These are phyloP conservation scores for Nemania serpens DNA, from an alignment of 2,329 filamentous ascomycete genomes.

Conservation along the genomic window DNA sequence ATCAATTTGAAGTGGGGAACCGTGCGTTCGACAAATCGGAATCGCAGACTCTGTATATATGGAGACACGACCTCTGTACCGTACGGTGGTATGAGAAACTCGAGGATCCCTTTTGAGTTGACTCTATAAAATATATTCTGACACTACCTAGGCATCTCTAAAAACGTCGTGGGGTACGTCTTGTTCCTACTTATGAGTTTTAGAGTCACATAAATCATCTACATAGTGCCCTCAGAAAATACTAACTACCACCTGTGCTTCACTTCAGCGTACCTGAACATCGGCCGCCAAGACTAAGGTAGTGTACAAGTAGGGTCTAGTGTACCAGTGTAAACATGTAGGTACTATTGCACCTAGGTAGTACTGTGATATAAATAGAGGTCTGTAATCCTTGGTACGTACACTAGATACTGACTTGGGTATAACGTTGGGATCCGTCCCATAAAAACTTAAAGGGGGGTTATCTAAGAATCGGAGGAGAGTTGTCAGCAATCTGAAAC, in stretches of 20 bases:
- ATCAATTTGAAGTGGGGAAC: constrained; percentile 9
- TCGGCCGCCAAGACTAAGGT: too few relatives aligned
- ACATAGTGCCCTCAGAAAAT: too few relatives aligned
- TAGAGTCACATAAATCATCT: too few relatives aligned
- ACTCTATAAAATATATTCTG: too few relatives aligned
- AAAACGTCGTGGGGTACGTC: not conserved
- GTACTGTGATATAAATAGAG: too few relatives aligned
- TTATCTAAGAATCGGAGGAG: constrained; percentile 16
- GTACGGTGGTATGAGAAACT: not conserved
- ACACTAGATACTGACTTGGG: not conserved
- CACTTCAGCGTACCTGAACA: too few relatives aligned
- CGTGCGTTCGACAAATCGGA: constrained; percentile 12
- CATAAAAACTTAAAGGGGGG: constrained; percentile 13
- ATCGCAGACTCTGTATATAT: not conserved
- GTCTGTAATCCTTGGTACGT: too few relatives aligned
- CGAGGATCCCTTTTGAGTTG: not conserved
- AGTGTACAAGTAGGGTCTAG: too few relatives aligned
- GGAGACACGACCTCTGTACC: not conserved
- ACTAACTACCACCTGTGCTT: too few relatives aligned
- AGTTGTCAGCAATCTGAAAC: constrained; percentile 26
- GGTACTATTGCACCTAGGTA: too few relatives aligned
- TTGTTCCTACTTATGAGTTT: not conserved
- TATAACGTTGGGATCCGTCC: not conserved
- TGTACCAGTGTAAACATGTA: too few relatives aligned
- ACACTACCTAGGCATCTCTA: too few relatives aligned